Conservation (phyloP, 177 flowering plant genomes). For the Vitis hybrid region DNA sequence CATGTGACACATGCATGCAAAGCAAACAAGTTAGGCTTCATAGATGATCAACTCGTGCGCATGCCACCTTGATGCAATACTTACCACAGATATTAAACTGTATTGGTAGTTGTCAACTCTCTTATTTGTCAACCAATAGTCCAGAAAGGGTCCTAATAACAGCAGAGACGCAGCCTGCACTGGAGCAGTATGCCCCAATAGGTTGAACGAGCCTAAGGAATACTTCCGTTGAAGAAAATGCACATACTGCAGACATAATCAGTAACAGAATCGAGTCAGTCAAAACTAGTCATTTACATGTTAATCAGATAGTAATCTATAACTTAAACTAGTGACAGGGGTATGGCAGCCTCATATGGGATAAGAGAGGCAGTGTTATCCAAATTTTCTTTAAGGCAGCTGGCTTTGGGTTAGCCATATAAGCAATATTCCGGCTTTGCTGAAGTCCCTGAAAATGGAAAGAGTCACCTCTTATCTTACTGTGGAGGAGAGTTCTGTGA, state of each 20-base stretch:
- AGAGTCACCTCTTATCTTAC: no score
- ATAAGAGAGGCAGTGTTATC: no score
- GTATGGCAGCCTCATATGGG: no score
- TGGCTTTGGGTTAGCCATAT: no score
- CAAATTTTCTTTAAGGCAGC: no score
- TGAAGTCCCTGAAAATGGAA: no score
- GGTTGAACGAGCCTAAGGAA: constrained; percentile 60
- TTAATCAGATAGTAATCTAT: background rate
- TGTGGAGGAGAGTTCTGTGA: no score
- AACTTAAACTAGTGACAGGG: background rate
- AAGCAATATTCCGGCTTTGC: no score
- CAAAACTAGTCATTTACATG: background rate
- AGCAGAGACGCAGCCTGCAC: constrained; percentile 60
- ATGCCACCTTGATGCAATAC: constrained; percentile 6
- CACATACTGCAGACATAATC: constrained; percentile 49
- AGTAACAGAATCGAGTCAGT: no score
- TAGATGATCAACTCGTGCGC: background rate
- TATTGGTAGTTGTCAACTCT: constrained; percentile 40
- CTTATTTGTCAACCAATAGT: constrained; percentile 59
- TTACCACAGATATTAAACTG: constrained; percentile 39
- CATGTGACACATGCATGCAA: background rate
- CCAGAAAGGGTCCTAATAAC: constrained; percentile 57
- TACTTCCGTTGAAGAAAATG: constrained; percentile 63
- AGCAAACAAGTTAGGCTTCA: background rate
- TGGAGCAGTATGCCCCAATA: constrained; percentile 73